Base-by-base conservation (phyloP, 345 rosid species). In the Viola odorata region DNA sequence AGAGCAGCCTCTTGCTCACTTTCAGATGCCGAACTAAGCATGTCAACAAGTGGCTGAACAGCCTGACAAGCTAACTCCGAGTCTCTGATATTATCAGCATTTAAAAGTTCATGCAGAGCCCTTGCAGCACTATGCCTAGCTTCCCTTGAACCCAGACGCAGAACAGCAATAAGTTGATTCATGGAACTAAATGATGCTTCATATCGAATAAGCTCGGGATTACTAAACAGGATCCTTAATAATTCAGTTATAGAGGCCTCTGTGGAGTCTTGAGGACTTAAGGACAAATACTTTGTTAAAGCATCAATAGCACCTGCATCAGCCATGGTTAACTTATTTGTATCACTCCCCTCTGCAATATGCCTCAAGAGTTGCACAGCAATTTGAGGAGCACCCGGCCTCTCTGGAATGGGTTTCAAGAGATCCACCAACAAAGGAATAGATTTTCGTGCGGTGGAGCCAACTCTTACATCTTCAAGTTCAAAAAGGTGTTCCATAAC, bases 221-320 rank as follows among this genome's bases (percentile, higher is more conserved):
- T 82, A 70, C 81, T 85, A 75, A 81, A 91, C 53, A 91, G 64
- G 55, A 86, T 80, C 55, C 91, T 78, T 62, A 91, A 72, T 57
- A 91, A 69, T 65, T 91, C 95, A 58, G 85, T 63, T 80, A 86
- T 81, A 38, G 83, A 56, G 57, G 82, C 84, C 77, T 88, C 98
- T 5, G 85, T 86, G 49, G 89, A 82, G 78, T 91, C 95, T 68
- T 82, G 89, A 63, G 96, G 91, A 75, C 91, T 80, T 73, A 76
- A 74, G 53, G 98, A 88, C 53, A 91, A 78, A 73, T 84, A 88
- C 70, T 78, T 85, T 5, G 96, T 77, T 54, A 91, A 74, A 57
- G 96, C 95, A 74, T 91, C 98, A 12, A 91, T 69, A 64, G 90
- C 96, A 75, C 98, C 98, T 70, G 90, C 86, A 79, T 91, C 98